Conservation (phyloP, 1,284 basidiomycete genomes). For the Cryptococcus jaspeensis region DNA sequence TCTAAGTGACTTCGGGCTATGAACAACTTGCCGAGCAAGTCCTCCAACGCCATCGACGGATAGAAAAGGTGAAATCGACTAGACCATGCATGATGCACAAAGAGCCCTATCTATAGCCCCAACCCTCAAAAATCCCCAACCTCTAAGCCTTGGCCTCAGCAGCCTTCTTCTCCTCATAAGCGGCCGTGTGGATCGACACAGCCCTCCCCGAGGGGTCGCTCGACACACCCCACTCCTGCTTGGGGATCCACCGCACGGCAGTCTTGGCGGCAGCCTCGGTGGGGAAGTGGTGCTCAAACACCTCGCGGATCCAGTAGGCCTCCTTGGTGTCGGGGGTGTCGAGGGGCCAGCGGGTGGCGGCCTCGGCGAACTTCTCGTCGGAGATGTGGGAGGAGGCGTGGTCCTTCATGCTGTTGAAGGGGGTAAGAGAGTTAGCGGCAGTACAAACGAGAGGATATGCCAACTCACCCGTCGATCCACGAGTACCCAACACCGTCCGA, state of each 20-base stretch:
- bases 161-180: constrained; percentile 58
- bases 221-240: constrained; percentile 94
- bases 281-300: constrained; percentile 89
- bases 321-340: constrained; percentile 96
- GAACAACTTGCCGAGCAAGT: neutral
- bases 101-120: too few relatives aligned
- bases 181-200: constrained; percentile 92
- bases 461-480: constrained; percentile 90
- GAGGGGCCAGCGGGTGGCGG: constrained; percentile 72
- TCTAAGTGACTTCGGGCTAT: neutral
- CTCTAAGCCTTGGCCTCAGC: constrained; percentile 5
- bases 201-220: constrained; percentile 92
- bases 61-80: too few relatives aligned
- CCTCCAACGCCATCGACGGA: too few relatives aligned
- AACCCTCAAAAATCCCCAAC: too few relatives aligned
- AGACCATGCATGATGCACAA: too few relatives aligned
- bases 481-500: constrained; percentile 99
- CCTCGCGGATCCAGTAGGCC: constrained; percentile 90
- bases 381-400: constrained; percentile 73
- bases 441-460: constrained; percentile 2
- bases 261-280: constrained; percentile 81
- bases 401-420: constrained; percentile 80
- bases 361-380: constrained; percentile 76
- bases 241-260: constrained; percentile 91
- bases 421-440: neutral